phyloP scores from a whole-genome alignment of 192 early-diverging fungal genomes.

The Rhizoclosmatium globosum region DNA sequence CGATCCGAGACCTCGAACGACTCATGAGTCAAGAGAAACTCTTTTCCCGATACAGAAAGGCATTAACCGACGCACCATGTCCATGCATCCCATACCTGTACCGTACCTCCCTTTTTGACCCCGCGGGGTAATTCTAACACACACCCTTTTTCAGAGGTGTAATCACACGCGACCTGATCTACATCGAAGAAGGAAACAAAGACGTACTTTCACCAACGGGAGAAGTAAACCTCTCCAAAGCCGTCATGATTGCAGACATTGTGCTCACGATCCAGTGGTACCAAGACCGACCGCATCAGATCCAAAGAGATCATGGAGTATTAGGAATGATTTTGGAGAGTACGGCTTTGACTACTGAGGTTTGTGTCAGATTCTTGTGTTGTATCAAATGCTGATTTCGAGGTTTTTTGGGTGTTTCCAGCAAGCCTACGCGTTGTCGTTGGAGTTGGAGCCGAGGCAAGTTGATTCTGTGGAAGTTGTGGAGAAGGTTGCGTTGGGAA shows the following conservation, averaged over 20 bases:
- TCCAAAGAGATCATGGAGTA: conserved; percentile 37
- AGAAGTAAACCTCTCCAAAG: conserved; percentile 77
- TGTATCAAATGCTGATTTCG: too few species aligned
- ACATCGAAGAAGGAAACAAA: conserved; percentile 75
- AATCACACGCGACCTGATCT: conserved; percentile 74
- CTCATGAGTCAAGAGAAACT: conserved; percentile 74
- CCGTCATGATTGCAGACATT: conserved; percentile 70
- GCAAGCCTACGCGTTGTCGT: conserved; percentile 48
- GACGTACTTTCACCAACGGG: conserved; percentile 67
- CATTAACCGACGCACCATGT: conserved; percentile 61
- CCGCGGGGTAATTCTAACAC: too few species aligned
- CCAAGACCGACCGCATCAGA: conserved; percentile 54
- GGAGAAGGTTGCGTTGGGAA: too few species aligned
- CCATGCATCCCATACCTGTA: conserved; percentile 84
- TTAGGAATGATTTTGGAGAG: conserved; percentile 44
- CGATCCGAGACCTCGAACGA: conserved; percentile 62
- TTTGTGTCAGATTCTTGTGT: conserved; percentile 12
- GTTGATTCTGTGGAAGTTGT: not conserved
- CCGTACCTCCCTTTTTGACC: too few species aligned
- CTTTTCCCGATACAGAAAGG: conserved; percentile 71
- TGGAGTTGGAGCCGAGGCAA: conserved; percentile 51
- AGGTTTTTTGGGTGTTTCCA: not conserved
- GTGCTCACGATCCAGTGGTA: conserved; percentile 67
- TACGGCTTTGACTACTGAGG: conserved; percentile 50
- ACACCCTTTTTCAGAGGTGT: conserved; percentile 72